A percentile compares a stretch with the other conserved stretches of the same genome.
phyloP scores from a whole-genome alignment of 192 early-diverging fungal genomes.

The Allomyces macrogynus region DNA sequence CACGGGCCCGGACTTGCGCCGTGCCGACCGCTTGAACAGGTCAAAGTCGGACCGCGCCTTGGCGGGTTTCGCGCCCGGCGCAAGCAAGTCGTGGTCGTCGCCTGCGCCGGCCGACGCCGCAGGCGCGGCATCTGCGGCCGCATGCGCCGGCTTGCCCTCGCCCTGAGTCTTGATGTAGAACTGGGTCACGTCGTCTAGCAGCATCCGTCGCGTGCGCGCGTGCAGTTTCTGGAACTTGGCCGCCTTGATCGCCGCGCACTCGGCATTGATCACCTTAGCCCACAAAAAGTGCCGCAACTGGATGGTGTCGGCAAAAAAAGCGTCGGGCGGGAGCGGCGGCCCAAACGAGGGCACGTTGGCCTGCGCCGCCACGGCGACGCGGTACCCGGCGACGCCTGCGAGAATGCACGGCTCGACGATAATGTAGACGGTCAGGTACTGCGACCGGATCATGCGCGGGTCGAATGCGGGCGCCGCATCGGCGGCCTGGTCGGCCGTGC shows the following conservation, averaged over 20 bases:
- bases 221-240: slow-evolving; percentile 20
- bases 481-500: not conserved
- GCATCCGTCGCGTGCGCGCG: slow-evolving; percentile 12
- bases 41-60: no score
- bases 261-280: slow-evolving; percentile 28
- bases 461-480: slow-evolving; percentile 13
- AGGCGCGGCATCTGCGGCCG: no score
- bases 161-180: not conserved
- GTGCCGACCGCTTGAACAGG: no score
- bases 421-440: slow-evolving; percentile 25
- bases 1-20: no score
- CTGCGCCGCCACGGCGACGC: slow-evolving; percentile 13
- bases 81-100: no score
- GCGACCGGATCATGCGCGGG: slow-evolving; percentile 16
- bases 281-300: slow-evolving; percentile 17
- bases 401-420: slow-evolving; percentile 11
- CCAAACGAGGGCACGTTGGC: slow-evolving; percentile 19
- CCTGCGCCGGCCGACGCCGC: no score
- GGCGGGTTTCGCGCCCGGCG: no score
- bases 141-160: not conserved
- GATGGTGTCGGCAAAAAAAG: slow-evolving; percentile 11
- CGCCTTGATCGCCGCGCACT: slow-evolving; percentile 23
- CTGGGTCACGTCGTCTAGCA: slow-evolving; percentile 18
- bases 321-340: slow-evolving; percentile 14
- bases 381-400: slow-evolving; percentile 8